phyloP scores from a whole-genome alignment of 495 filamentous ascomycete species.

The Aspergillus sclerotiicarbonarius region DNA sequence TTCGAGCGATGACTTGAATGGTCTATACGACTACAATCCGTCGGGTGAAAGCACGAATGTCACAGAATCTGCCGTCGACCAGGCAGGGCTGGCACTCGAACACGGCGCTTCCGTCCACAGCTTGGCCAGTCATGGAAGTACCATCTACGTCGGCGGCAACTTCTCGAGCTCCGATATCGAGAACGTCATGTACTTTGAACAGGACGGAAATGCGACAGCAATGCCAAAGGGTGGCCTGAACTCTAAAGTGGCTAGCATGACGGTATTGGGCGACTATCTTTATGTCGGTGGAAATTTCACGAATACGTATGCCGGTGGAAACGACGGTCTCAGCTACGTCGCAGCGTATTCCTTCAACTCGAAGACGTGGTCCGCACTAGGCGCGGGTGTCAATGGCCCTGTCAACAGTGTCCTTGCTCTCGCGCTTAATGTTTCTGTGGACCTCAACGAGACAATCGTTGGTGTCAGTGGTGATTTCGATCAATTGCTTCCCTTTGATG shows the following conservation, averaged over 20 bases:
- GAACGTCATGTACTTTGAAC: constrained; percentile 73
- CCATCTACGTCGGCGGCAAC: constrained; percentile 78
- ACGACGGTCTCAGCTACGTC: constrained; percentile 63
- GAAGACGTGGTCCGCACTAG: constrained; percentile 74
- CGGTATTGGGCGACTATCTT: constrained; percentile 58
- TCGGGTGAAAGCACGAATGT: constrained; percentile 60
- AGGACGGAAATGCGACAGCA: constrained; percentile 56
- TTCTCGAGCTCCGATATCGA: constrained; percentile 64
- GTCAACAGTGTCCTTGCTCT: constrained; percentile 73
- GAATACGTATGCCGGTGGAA: constrained; percentile 61
- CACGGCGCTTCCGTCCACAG: constrained; percentile 62
- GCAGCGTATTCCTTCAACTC: constrained; percentile 69
- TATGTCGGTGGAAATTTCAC: constrained; percentile 89
- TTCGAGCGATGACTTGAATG: constrained; percentile 67
- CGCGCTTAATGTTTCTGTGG: constrained; percentile 73
- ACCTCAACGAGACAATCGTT: constrained; percentile 68
- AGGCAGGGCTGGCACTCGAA: constrained; percentile 66
- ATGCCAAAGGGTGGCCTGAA: constrained; percentile 76
- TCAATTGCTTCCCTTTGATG: constrained; percentile 62
- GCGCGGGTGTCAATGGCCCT: constrained; percentile 79
- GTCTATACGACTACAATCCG: constrained; percentile 87
- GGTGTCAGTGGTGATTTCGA: constrained; percentile 80
- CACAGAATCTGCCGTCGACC: constrained; percentile 67
- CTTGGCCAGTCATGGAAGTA: constrained; percentile 56
- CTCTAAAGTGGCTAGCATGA: constrained; percentile 69